Evolutionary conservation across 352 stramenopile genomes (phyloP), one percentile per base, ranked within the genome.

Genomic region (Achlya hypogyna): DNA sequence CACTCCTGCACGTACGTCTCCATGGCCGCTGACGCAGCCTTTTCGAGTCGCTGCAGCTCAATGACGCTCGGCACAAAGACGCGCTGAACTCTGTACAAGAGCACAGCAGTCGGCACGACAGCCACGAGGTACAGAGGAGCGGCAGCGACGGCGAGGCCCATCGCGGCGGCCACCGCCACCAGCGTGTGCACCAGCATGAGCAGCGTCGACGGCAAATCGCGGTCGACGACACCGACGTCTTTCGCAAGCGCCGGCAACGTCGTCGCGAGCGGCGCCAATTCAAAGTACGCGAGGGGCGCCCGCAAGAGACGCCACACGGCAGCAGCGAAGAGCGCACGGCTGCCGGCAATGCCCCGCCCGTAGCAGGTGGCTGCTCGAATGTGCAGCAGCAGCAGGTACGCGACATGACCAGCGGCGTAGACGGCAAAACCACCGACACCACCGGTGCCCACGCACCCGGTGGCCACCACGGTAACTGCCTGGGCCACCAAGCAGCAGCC

Each of bases 201-300:
- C 49, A 31, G 69, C 28, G 64, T 62, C 25, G 72, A 63, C 27
- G 93, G 78, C 20, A 98, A 69, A 38, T 89, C 63, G 62, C 96
- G 81, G 72, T 98, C 94, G 12, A 98, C 71, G 4, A 78, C 91
- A 70, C 96, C 88, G 20, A 97, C 81, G 67, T 98, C 91, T 72
- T 91, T 90, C 63, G 75, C 91, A 72, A 98, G 96, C 6, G 92
- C 73, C 69, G 98, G 98, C 1, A 98, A 72, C 43, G 99, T 97
- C 51, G 96, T 81, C 23, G 94, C 90, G n/a, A 89, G 74, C 9
- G 93, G 93, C 40, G 88, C 97, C 16, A 82, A 87, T 63, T 98
- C 91, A 71, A 97, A 97, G 75, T 95, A 98, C 14, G 74, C 75
- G 75, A 96, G 91, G 2, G 86, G 85, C n/a, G 85, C 81, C 38